A percentile compares a stretch with the other conserved stretches of the same genome.
phyloP scores from a whole-genome alignment of 768 basidiomycete species.

The Mrakia blollopis region DNA sequence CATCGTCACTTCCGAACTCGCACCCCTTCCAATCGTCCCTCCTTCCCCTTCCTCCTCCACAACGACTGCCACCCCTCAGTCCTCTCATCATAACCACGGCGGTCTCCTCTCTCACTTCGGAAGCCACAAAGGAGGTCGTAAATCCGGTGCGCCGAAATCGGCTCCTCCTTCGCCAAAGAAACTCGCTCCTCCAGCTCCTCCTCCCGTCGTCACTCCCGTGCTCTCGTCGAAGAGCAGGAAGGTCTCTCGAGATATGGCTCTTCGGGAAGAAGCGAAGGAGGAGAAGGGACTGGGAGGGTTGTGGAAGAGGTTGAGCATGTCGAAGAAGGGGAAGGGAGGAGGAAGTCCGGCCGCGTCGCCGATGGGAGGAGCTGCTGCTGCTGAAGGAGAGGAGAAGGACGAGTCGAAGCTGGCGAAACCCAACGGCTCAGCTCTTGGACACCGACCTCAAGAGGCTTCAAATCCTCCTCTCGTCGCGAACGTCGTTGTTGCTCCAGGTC shows the following conservation, averaged over 20 bases:
- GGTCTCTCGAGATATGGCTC: background rate
- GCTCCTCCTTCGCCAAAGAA: background rate
- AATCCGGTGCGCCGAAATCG: background rate
- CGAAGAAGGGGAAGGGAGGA: background rate
- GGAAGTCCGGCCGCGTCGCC: background rate
- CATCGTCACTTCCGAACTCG: background rate
- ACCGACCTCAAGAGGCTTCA: background rate
- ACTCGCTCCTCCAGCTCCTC: background rate
- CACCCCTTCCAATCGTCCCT: background rate
- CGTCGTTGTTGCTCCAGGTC: background rate
- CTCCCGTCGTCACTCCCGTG: background rate
- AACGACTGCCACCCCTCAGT: background rate
- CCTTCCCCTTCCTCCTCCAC: background rate
- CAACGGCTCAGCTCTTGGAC: background rate
- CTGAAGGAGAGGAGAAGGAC: background rate
- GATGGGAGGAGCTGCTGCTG: background rate
- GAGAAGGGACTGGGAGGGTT: conserved; percentile 7
- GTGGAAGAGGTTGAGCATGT: conserved; percentile 18
- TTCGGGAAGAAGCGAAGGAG: background rate
- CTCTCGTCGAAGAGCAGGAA: background rate
- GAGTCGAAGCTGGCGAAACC: background rate
- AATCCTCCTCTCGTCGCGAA: background rate
- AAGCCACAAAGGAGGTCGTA: background rate
- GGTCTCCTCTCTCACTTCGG: conserved; percentile 4
- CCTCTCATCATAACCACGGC: background rate